Percentiles rank a stretch among this genome's conserved stretches.
Evolutionary conservation across 352 stramenopile species (phyloP).

Genomic region (Phytophthora capsici): DNA sequence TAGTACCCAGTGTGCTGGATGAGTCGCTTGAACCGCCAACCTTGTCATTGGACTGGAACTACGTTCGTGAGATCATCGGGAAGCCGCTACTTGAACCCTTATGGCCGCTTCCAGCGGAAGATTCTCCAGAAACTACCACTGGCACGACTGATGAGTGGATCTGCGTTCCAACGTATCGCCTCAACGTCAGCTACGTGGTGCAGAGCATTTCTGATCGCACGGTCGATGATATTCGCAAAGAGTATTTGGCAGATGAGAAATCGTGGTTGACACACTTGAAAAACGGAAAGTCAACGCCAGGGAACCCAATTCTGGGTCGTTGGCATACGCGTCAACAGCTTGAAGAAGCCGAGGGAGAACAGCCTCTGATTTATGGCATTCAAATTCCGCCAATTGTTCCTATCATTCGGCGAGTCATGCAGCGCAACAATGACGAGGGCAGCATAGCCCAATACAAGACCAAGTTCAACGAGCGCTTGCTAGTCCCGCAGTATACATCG

Average conservation of each 20-base stretch:
- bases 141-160: conserved; percentile 63
- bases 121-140: conserved; percentile 10
- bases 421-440: conserved; percentile 71
- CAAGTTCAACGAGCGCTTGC: conserved; percentile 81
- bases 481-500: conserved; percentile 77
- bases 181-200: conserved; percentile 78
- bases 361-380: conserved; percentile 73
- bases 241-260: conserved; percentile 57
- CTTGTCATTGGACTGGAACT: conserved; percentile 67
- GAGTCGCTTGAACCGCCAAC: conserved; percentile 23
- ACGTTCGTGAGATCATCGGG: conserved; percentile 64
- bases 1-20: conserved; percentile 63
- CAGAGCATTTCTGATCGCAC: conserved; percentile 48
- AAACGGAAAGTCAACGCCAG: conserved; percentile 65
- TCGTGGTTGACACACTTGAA: conserved; percentile 63
- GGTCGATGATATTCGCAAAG: conserved; percentile 51
- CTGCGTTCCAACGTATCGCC: conserved; percentile 68
- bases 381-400: conserved; percentile 81
- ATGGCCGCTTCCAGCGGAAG: conserved; percentile 61
- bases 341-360: conserved; percentile 54
- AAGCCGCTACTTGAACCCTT: conserved; percentile 70
- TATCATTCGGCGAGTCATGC: conserved; percentile 84
- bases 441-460: conserved; percentile 60
- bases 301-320: conserved; percentile 78
- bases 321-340: conserved; percentile 79